Base-by-base conservation (phyloP, 768 basidiomycete species). In the Hericium alpestre region DNA sequence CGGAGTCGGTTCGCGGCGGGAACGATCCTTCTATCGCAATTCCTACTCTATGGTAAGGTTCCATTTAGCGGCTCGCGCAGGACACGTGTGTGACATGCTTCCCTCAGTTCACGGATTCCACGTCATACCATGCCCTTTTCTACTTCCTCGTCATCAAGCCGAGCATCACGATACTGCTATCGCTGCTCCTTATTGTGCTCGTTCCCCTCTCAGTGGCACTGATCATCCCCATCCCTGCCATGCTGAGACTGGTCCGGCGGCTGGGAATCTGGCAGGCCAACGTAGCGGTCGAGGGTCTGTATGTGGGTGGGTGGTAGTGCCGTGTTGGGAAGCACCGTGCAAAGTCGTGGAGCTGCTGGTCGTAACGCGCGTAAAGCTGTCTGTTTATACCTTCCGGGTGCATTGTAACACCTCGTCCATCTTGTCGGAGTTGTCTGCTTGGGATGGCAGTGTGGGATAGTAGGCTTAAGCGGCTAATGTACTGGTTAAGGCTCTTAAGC, bases 141-240 rank as follows among this genome's bases (percentile, higher is more conserved):
- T 91, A 92, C 67, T 92, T 92, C 71, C 78, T 92, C 59, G 86
- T 91, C 52, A 83, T 92, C 73, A 92, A 92, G 67, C 87, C 90
- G 2, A 76, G 81, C 32, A 86, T 91, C 67, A 89, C 88, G 1
- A 69, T 92, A 25, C 71, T 86, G 16, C 72, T 90, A 38, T 77
- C 80, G 5, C 66, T 88, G 13, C 61, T 72, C 20, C 66, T 88
- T 52, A 40, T 87, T 15, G 69, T 79, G 13, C 59, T 87, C 56
- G 79, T 83, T 22, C 71, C 88, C 0, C 76, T 86, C 1, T 70
- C 79, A 16, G 70, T 87, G 11, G 68, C 77, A 27, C 73, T 89
- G 2, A 67, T 91, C 6, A 56, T 86, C 16, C 86, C 89, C 10
- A 84, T 83, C 0, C 90, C 89, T 1, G 72, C 83, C 23, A 76